Evolutionary conservation across 805 yeast genomes (phyloP).

Genomic region (Candida nanaspora): DNA sequence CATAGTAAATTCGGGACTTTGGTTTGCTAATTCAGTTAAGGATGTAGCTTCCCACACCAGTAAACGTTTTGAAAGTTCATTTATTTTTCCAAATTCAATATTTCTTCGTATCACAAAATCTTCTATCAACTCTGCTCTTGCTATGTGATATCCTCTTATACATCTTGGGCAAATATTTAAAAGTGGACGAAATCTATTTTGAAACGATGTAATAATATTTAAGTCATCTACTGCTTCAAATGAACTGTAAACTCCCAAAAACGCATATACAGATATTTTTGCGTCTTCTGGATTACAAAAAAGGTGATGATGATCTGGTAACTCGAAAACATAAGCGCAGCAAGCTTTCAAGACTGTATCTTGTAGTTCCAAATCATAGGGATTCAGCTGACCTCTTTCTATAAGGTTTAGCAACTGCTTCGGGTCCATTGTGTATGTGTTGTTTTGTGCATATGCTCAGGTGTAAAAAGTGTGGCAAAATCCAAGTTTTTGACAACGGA

Average conservation of each 20-base stretch:
- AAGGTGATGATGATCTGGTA: conserved; percentile 30
- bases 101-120: conserved; percentile 46
- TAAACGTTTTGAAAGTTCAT: conserved; percentile 14
- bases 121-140: conserved; percentile 42
- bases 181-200: conserved; percentile 9
- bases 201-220: background rate
- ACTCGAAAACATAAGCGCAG: background rate
- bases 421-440: conserved; percentile 2
- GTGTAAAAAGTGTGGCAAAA: too few species aligned
- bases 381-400: conserved; percentile 1
- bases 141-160: conserved; percentile 42
- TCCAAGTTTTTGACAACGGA: too few species aligned
- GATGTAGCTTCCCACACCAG: conserved; percentile 19
- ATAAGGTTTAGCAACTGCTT: conserved; percentile 1
- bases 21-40: background rate
- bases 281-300: conserved; percentile 48
- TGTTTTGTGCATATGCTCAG: too few species aligned
- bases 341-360: background rate
- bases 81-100: conserved; percentile 16
- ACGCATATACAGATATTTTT: conserved; percentile 44
- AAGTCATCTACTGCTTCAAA: conserved; percentile 22
- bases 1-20: background rate
- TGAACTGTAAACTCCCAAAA: conserved; percentile 37
- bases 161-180: conserved; percentile 49
- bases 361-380: conserved; percentile 5